Percentiles rank a stretch among this genome's conserved stretches.
These are phyloP conservation scores for Solanum chiquidenum DNA, from an alignment of 257 asterid species.

Conservation along the genomic window DNA sequence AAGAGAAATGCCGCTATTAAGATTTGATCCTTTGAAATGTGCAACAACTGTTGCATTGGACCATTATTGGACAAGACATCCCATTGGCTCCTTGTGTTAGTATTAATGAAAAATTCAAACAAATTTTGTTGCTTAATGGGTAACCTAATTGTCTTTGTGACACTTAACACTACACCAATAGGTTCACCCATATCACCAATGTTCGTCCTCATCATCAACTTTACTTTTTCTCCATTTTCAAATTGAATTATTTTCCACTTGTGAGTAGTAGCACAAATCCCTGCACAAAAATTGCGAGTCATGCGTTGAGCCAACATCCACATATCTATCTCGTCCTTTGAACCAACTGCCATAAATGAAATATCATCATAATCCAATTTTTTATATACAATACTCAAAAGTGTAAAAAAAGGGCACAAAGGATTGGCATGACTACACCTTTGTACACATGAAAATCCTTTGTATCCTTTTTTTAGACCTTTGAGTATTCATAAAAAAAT, in stretches of 20 bases:
- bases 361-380: neutral
- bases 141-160: neutral
- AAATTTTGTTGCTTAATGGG: neutral
- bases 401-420: too few species aligned
- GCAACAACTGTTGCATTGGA: neutral
- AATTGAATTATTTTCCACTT: too few species aligned
- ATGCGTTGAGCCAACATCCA: neutral
- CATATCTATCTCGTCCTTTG: neutral
- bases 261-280: neutral
- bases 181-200: neutral
- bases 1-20: too few species aligned
- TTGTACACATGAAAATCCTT: too few species aligned
- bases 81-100: neutral
- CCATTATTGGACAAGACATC: neutral
- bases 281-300: neutral
- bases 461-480: too few species aligned
- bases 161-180: neutral
- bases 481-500: too few species aligned
- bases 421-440: too few species aligned
- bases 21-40: neutral
- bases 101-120: too few species aligned
- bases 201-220: neutral
- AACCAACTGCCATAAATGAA: neutral
- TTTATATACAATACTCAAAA: neutral
- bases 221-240: neutral